These are phyloP conservation scores for Fennellomyces sp. DNA, from an alignment of 371 early-diverging fungal species.

Conservation along the genomic window DNA sequence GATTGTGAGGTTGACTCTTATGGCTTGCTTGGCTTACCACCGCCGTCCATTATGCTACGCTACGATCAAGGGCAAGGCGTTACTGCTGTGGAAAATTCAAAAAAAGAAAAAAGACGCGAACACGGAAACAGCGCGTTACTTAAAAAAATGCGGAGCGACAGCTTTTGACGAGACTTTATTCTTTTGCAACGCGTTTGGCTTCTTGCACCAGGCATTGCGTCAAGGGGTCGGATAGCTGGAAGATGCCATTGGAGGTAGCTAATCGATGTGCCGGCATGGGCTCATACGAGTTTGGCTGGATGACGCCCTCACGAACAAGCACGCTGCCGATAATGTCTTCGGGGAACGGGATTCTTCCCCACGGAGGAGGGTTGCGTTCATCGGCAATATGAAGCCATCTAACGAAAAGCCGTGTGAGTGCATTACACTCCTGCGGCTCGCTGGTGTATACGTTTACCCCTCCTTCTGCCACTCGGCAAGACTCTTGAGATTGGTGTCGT, in stretches of 20 bases:
- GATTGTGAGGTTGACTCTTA: no score
- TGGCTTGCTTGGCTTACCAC: no score
- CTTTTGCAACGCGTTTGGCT: constrained; percentile 20
- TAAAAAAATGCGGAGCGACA: no score
- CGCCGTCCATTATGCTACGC: constrained; percentile 5
- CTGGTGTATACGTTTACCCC: constrained; percentile 50
- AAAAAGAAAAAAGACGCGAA: neutral
- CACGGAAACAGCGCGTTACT: no score
- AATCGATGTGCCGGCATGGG: constrained; percentile 83
- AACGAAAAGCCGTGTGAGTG: neutral
- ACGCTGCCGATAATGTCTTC: constrained; percentile 86
- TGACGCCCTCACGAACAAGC: constrained; percentile 53
- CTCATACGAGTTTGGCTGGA: constrained; percentile 64
- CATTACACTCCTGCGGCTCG: neutral
- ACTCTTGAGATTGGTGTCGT: constrained; percentile 47
- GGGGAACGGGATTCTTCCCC: constrained; percentile 75
- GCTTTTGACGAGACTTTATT: neutral
- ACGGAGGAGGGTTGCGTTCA: constrained; percentile 65
- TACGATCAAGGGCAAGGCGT: no score
- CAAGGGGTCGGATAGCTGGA: constrained; percentile 60
- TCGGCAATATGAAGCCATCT: constrained; percentile 64
- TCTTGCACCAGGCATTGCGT: constrained; percentile 27
- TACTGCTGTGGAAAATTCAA: neutral
- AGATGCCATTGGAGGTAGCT: constrained; percentile 72
- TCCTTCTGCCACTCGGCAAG: constrained; percentile 58